Percentiles rank a stretch among this genome's conserved stretches.
Evolutionary conservation across 192 early-diverging fungal genomes (phyloP).

Genomic region (Coemansia sp.): DNA sequence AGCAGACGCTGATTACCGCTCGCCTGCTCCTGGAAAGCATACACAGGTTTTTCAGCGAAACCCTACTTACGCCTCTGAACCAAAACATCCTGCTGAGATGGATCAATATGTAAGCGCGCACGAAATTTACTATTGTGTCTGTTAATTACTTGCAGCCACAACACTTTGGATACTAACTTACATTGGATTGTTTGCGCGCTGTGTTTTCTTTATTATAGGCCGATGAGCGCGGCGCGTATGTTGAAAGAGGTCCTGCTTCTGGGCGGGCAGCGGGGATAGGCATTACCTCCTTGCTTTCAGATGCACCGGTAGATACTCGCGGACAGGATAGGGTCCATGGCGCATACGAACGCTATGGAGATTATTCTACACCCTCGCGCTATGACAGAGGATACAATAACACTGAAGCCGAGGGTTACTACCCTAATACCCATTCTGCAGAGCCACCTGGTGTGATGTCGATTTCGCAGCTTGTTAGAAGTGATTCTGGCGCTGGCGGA

Average conservation of each 20-base stretch:
- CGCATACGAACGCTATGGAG: constrained; percentile 17
- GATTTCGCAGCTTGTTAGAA: constrained; percentile 48
- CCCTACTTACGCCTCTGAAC: constrained; percentile 1
- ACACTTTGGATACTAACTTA: not conserved
- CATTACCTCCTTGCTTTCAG: constrained; percentile 38
- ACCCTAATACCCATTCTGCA: constrained; percentile 8
- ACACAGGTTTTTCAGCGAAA: constrained; percentile 32
- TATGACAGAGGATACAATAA: constrained; percentile 15
- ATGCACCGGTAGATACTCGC: constrained; percentile 10
- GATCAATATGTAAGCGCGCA: constrained; percentile 26
- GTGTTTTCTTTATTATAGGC: constrained; percentile 7
- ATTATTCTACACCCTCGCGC: constrained; percentile 8
- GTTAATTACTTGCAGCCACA: not conserved
- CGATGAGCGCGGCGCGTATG: constrained; percentile 11
- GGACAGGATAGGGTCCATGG: not conserved
- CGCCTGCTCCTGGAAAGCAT: constrained; percentile 18
- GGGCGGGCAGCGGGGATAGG: constrained; percentile 33
- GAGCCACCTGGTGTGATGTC: constrained; percentile 41
- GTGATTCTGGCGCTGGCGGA: constrained; percentile 6
- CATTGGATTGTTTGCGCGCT: not conserved
- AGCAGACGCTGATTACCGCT: constrained; percentile 27
- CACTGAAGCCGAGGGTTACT: constrained; percentile 12
- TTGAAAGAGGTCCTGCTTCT: constrained; percentile 9
- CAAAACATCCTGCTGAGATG: constrained; percentile 1
- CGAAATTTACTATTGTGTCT: not conserved